Base-by-base conservation (phyloP, 495 filamentous ascomycete genomes). In the Aspergillus diversus region DNA sequence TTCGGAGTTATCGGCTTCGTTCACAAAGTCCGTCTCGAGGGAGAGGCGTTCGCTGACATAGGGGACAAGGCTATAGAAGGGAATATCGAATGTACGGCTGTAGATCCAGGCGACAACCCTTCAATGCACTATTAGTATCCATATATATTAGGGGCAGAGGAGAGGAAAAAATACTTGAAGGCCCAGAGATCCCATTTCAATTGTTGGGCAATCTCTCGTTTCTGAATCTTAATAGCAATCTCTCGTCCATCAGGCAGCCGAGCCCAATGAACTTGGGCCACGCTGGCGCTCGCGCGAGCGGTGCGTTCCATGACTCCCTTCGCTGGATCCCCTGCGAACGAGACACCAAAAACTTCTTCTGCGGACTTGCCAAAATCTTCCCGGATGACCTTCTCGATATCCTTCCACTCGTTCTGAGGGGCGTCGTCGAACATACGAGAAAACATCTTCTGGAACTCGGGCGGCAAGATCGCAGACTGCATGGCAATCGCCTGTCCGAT, bases 401-500 rank as follows among this genome's bases (percentile, higher is more conserved):
- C 90, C 69, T 82, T 82, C 92, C 91, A 97, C n/a, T 79, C 79
- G 71, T 97, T 96, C 82, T 97, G 93, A 31, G 93, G 92, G 55
- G 95, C 96, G 80, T 99, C 95, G 68, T 97, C 95, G 74, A 99
- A 99, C 92, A 99, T 97, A 61, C 88, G 84, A 39, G 89, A 81
- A 70, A 99, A 99, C 92, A 97, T 97, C 63, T 86, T 84, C 81
- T 96, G 92, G 70, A 97, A 97, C 73, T 97, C 92, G 7, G 92
- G 90, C 12, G 95, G 95, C 55, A 99, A 74, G 46, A 97, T 87
- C 2, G 93, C 94, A 56, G 90, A 92, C 80, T 99, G 95, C 95
- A 97, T 99, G 27, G 94, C 95, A 60, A 99, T 93, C 7, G 95
- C 95, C 81, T 99, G 95, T 3, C 95, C 95, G 59, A 99, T 97